Base-by-base conservation (phyloP, 106 monocot species). In the Allium sativum region DNA sequence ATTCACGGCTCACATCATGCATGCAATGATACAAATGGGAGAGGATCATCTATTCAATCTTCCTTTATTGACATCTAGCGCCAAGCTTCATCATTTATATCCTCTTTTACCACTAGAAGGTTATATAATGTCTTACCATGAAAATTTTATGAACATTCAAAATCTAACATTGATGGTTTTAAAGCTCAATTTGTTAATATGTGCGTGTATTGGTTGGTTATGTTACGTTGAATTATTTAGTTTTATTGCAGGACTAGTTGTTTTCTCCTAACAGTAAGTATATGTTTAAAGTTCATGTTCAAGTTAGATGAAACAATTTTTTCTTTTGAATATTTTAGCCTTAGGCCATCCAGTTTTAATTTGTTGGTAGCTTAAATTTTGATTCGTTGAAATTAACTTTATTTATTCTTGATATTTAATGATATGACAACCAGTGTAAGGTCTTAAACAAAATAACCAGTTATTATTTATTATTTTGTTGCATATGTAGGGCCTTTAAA, bases 11-110 rank as follows among this genome's bases (percentile, higher is more conserved):
- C 18, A 9, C 18, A 18, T 16, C n/a, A 62, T 45, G 21, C 45
- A 45, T 19, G 46, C 21, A 51, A 6, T 21, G 17, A 15, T 73
- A 59, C 80, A 86, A 86, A 78, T 83, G 77, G 76, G 90, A 62
- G 86, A 86, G 55, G 48, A 85, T 7, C 80, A 82, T 45, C 16
- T 91, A 40, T 86, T 82, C 53, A 86, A 86, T 73, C 86, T 86
- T 21, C 86, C 86, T 15, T 74, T 91, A 18, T 70, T 91, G 40
- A 86, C 90, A 48, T 79, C 86, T 19, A 82, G 83, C 50, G 73
- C 83, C 74, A 82, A 82, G 85, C 85, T 82, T 1, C 1, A 12
- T 78, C 62, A 86, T 86, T 68, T 73, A 77, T 48, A 62, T 82
- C 13, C 72, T 79, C 65, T 72, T 79, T 52, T 90, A 85, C 53